Base-by-base conservation (phyloP, 768 basidiomycete species). In the Collybiopsis luxurians region DNA sequence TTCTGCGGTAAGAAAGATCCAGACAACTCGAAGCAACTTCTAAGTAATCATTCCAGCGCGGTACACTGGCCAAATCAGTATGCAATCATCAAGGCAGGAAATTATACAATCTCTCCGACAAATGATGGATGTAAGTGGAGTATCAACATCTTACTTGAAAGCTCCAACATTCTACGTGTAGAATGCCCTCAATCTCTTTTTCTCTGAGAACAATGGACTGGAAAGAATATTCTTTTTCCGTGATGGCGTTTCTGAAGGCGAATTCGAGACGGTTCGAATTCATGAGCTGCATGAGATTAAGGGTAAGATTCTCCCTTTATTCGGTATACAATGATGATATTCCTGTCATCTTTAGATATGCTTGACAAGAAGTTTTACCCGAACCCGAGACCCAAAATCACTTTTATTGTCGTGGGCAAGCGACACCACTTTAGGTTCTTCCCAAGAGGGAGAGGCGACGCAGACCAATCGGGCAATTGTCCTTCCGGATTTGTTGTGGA, bases 401-500 rank as follows among this genome's bases (percentile, higher is more conserved):
- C 80, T 0, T 75, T 86, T 28, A 76, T 87, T 30, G 69, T 87
- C 28, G 85, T 87, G 9, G 85, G 83, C 3, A 87, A 87, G 64
- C 73, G 57, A 65, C 80, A 71, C 70, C 78, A 63, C 66, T 78
- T 62, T 68, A 34, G 71, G n/a, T 85, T 87, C 69, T 87, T 87
- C 74, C 84, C 84, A 0, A 62, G 66, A 24, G 52, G 51, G 5
- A 53, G 55, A 0, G 59, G 61, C 10, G 73, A 79, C 13, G 72
- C 67, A 1, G 85, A 87, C 55, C 66, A 68, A 44, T 79, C 75
- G 57, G 85, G 85, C 1, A 87, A 87, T 56, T 83, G 82, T 59
- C 77, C 71, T 1, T 83, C 85, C 1, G 85, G 85, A 6, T 83
- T 84, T 5, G 82, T 86, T n/a, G 77, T 85, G 30, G 85, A 87